A percentile compares a stretch with the other conserved stretches of the same genome.
Conservation (phyloP, 2,329 filamentous ascomycete genomes). For the Fusarium pseudonygamai region DNA sequence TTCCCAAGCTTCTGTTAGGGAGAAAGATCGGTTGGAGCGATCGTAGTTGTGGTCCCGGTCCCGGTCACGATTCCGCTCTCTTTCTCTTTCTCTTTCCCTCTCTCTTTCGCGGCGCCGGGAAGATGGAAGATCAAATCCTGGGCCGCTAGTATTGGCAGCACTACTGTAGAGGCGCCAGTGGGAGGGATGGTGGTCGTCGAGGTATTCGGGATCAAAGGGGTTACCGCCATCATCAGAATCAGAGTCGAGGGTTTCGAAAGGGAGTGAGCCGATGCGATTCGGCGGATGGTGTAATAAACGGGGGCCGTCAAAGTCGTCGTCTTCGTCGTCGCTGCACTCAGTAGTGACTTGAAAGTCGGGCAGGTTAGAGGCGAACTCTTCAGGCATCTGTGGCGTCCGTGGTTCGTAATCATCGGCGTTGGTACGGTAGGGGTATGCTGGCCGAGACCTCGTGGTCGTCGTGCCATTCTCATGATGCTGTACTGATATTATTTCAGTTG, state of each 20-base stretch:
- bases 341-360: constrained; percentile 65
- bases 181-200: constrained; percentile 40
- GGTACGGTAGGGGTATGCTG: constrained; percentile 54
- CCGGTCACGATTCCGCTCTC: constrained; percentile 9
- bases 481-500: constrained; percentile 58
- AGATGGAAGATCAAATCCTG: constrained; percentile 24
- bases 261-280: constrained; percentile 63
- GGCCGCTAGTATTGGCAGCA: constrained; percentile 17
- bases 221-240: constrained; percentile 46
- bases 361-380: constrained; percentile 60
- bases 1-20: constrained; percentile 52
- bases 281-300: constrained; percentile 53
- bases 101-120: constrained; percentile 29
- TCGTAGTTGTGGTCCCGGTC: constrained; percentile 28
- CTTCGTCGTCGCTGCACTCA: constrained; percentile 69
- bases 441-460: constrained; percentile 56
- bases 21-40: constrained; percentile 32
- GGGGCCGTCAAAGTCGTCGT: constrained; percentile 48
- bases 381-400: constrained; percentile 64
- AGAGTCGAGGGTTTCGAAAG: constrained; percentile 61
- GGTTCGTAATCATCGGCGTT: constrained; percentile 55
- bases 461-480: constrained; percentile 63
- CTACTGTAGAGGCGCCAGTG: constrained; percentile 39
- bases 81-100: constrained; percentile 32
- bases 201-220: constrained; percentile 43